Evolutionary conservation across 192 early-diverging fungal genomes (phyloP), one percentile per base, ranked within the genome.

Genomic region (Linnemannia exigua): DNA sequence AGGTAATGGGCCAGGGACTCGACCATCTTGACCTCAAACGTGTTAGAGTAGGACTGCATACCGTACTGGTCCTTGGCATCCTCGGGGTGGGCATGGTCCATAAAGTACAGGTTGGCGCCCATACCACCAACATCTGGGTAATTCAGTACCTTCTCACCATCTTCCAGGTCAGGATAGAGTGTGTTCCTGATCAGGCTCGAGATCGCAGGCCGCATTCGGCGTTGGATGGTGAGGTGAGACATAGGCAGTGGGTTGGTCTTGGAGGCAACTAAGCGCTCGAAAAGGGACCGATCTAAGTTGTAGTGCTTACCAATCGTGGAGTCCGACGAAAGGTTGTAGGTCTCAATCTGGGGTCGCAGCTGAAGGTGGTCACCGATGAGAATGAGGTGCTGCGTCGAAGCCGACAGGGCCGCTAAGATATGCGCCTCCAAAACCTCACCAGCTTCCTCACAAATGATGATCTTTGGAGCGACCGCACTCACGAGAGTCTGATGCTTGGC

Each of bases 381-480:
- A 50, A 93, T 90, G 22, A 93, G 37, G 70, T 93, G 92, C 47
- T 93, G 90, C 0, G 91, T 88, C 9, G 89, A 89, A 0, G 73
- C 37, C 4, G 89, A 88, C 0, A 93, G 82, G 0, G 90, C 77
- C 0, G 89, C 76, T 11, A 92, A 63, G 67, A 92, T 90, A 66
- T 92, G 92, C 0, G 92, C 89, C 72, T 92, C 92, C 2, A 92
- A 72, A 17, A 92, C 89, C 75, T 92, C 92, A 19, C 90, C 92
- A 0, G 92, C 92, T 76, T 93, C 92, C 82, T 93, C 92, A 20
- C 90, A 91, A 48, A 93, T 88, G 70, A 93, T 90, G 35, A 93
- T 77, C 14, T 79, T 81, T 12, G 92, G 92, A 8, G 83, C 80
- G 48, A 93, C 77, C 1, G 77, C 75, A 16, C 76, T 61, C 22